Evolutionary conservation across 202 grass and related monocot genomes (phyloP).

Genomic region (Miscanthus sacchariflorus): DNA sequence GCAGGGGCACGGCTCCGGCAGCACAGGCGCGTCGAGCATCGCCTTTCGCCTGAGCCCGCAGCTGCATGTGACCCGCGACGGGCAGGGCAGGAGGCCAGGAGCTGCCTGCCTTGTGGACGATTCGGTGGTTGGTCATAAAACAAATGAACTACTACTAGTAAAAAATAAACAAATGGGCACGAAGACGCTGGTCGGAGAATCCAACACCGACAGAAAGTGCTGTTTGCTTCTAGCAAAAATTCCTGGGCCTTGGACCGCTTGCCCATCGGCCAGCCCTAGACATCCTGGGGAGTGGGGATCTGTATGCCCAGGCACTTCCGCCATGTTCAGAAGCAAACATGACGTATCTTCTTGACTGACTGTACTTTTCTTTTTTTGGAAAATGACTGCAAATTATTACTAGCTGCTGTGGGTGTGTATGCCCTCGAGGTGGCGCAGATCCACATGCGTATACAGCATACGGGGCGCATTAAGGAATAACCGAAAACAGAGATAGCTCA

Average conservation of each 20-base stretch:
- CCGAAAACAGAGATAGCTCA: neutral
- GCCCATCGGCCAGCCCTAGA: neutral
- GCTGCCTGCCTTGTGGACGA: neutral
- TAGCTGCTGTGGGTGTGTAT: neutral
- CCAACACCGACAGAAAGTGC: neutral
- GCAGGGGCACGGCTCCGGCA: conserved; percentile 31
- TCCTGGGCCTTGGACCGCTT: too few relatives aligned
- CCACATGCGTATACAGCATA: conserved; percentile 40
- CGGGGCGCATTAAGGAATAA: neutral
- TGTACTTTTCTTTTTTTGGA: neutral
- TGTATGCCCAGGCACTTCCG: neutral
- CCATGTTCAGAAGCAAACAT: neutral
- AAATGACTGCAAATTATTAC: conserved; percentile 30
- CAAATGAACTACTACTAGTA: too few relatives aligned
- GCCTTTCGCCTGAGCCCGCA: too few relatives aligned
- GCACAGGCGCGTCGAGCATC: neutral
- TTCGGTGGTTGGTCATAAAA: neutral
- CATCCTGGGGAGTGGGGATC: neutral
- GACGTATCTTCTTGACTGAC: neutral
- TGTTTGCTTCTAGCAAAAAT: too few relatives aligned
- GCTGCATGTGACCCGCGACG: neutral
- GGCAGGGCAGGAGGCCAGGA: neutral
- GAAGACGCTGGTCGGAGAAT: conserved; percentile 6
- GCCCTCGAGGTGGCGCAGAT: conserved; percentile 11
- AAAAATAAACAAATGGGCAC: too few relatives aligned